Evolutionary conservation across 2,329 filamentous ascomycete species (phyloP), one percentile per base, ranked within the genome.

Genomic region (Apiospora saccharicola): DNA sequence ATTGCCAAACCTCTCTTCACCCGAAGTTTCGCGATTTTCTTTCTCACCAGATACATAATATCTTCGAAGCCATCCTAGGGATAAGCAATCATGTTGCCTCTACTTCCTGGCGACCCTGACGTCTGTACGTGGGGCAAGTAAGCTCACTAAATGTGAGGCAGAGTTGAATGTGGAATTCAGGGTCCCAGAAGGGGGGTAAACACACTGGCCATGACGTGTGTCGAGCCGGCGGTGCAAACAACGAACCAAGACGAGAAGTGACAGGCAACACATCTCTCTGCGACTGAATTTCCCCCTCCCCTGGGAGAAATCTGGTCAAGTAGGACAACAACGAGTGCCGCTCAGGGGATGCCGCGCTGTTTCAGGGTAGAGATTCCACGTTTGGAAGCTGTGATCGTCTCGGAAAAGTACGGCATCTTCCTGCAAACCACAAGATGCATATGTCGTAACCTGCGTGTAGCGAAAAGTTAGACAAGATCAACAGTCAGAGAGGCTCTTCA

Each of bases 371-470:
- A 64, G 22, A 10, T 22, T 64, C 30, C 34, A 41, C 57, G 57
- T 64, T 64, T 41, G 30, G 57, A 64, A 22, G 34, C 57, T 64
- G n/a, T 13, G 57, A 64, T 64, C 57, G 57, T 8, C 57, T 12
- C 34, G 57, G 57, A 24, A 3, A 41, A 41, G 34, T 4, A 22
- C 57, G 57, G 57, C 53, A 61, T 61, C 53, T 61, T 30, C 37
- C 53, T 47, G 44, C 49, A 51, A 8, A 51, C 49, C 13, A 13
- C 49, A 24, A 7, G 16, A 2, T 26, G 49, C n/a, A 13, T 51
- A 51, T 26, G n/a, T 12, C n/a, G 49, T 51, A 26, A 24, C 46
- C 19, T 47, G 46, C 7, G 22, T 47, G 46, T 2, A 47, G 19
- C 22, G 46, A 22, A 47, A 16, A 22, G 46, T 47, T 30, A 8